Percentiles rank a stretch among this genome's conserved stretches.
These are phyloP conservation scores for Trametes pubescens DNA, from an alignment of 1,284 basidiomycete genomes.

Conservation along the genomic window DNA sequence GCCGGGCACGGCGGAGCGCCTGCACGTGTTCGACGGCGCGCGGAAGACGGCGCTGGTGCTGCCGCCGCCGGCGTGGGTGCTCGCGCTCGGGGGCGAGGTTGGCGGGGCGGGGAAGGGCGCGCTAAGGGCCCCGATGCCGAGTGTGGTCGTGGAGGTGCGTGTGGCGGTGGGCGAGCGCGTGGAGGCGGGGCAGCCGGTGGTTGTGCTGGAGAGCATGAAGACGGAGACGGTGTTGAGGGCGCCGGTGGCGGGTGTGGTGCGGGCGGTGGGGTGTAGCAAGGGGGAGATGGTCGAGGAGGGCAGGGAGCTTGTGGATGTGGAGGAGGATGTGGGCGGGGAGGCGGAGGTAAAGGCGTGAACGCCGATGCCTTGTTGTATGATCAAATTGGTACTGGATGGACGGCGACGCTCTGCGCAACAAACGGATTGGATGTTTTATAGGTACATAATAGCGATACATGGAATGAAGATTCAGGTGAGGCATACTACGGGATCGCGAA, in stretches of 20 bases:
- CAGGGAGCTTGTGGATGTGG: conserved; percentile 75
- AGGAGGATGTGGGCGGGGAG: conserved; percentile 36
- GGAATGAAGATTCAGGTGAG: neutral
- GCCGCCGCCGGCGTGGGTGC: conserved; percentile 71
- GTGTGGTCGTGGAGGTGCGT: conserved; percentile 85
- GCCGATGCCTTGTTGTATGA: too few relatives aligned
- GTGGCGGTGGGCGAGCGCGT: conserved; percentile 81
- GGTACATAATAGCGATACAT: neutral
- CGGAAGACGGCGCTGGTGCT: conserved; percentile 66
- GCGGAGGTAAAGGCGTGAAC: conserved; percentile 8
- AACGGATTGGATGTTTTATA: neutral
- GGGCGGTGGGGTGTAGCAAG: conserved; percentile 75
- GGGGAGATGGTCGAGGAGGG: conserved; percentile 93
- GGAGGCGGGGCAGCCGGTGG: conserved; percentile 81
- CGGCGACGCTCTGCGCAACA: too few relatives aligned
- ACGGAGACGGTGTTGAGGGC: conserved; percentile 90
- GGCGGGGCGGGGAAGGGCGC: conserved; percentile 58
- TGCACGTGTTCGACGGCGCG: conserved; percentile 73
- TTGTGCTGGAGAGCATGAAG: conserved; percentile 96
- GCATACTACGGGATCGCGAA: neutral
- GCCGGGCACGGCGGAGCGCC: conserved; percentile 66
- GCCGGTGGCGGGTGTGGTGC: conserved; percentile 71
- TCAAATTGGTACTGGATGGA: too few relatives aligned
- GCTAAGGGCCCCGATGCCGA: conserved; percentile 87
- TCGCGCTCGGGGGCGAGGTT: conserved; percentile 66